A percentile compares a stretch with the other conserved stretches of the same genome.
Evolutionary conservation across 2,329 filamentous ascomycete species (phyloP).

Genomic region (Fusarium pseudoanthophilum): DNA sequence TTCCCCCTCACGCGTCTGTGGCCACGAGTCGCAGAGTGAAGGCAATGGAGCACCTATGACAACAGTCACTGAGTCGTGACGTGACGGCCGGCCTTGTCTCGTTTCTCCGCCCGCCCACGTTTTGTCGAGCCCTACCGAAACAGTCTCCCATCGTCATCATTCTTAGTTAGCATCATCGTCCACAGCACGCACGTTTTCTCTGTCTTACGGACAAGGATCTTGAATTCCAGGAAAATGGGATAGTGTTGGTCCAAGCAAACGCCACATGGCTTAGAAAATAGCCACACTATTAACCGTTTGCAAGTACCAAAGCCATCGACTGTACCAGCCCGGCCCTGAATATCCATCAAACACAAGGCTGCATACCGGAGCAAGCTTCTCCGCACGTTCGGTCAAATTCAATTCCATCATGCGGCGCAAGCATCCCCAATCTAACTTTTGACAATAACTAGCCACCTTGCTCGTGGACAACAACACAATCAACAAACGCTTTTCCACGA

Average conservation of each 20-base stretch:
- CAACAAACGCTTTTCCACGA: conserved; percentile 13
- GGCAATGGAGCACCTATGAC: conserved; percentile 1
- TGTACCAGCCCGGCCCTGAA: conserved; percentile 29
- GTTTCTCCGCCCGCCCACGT: conserved; percentile 11
- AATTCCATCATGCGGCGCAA: conserved; percentile 35
- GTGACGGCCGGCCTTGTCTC: conserved; percentile 10
- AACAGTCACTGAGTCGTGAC: conserved; percentile 31
- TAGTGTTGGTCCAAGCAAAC: conserved; percentile 18
- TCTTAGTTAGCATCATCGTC: conserved; percentile 9
- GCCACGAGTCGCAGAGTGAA: conserved; percentile 19
- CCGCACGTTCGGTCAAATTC: conserved; percentile 42
- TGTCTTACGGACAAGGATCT: conserved; percentile 30
- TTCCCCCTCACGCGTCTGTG: conserved; percentile 19
- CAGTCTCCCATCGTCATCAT: conserved; percentile 15
- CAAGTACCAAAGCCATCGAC: conserved; percentile 9
- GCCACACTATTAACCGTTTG: conserved; percentile 12
- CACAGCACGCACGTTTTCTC: conserved; percentile 11
- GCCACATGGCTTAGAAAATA: conserved; percentile 34
- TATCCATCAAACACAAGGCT: conserved; percentile 37
- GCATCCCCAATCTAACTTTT: conserved; percentile 28
- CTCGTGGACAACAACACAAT: conserved; percentile 13
- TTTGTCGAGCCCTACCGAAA: neutral
- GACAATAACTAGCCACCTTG: conserved; percentile 19
- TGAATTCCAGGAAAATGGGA: conserved; percentile 20
- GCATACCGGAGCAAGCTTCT: conserved; percentile 38